Evolutionary conservation across 257 asterid genomes (phyloP).

Genomic region (Scutellaria baicalensis): DNA sequence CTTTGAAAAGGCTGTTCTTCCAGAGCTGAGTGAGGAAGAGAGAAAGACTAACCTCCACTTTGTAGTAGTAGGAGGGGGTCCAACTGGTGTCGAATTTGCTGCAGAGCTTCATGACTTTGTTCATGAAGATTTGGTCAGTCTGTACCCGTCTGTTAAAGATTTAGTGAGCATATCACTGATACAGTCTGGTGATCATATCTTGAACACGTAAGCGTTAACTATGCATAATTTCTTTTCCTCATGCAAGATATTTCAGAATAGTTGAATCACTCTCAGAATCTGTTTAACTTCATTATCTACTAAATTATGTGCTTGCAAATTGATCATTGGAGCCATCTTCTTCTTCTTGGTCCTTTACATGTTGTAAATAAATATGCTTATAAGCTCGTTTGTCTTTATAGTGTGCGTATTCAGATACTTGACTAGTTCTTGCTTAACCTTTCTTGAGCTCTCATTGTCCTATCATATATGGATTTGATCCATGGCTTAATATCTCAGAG

Average conservation of each 20-base stretch:
- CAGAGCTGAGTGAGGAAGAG: conserved; percentile 80
- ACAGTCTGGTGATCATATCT: conserved; percentile 94
- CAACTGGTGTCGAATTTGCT: conserved; percentile 95
- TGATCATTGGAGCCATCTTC: not conserved
- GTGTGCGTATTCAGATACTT: too few relatives aligned
- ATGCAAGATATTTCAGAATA: not conserved
- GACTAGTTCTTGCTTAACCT: too few relatives aligned
- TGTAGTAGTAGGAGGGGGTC: conserved; percentile 95
- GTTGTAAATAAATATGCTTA: not conserved
- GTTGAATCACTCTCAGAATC: not conserved
- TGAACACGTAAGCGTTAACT: conserved; percentile 55
- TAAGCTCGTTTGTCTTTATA: not conserved
- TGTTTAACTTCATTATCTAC: not conserved
- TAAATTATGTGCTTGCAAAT: not conserved
- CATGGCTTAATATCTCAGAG: too few relatives aligned
- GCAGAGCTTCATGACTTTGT: conserved; percentile 89
- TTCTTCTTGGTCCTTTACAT: not conserved
- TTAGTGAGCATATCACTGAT: conserved; percentile 63
- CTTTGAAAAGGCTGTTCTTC: conserved; percentile 85
- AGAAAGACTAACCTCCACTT: conserved; percentile 73
- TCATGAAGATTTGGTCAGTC: conserved; percentile 64
- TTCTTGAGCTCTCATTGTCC: too few relatives aligned
- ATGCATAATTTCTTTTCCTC: not conserved
- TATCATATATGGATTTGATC: too few relatives aligned
- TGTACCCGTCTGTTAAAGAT: conserved; percentile 75